Conservation (phyloP, 2,329 filamentous ascomycete species). For the Didymosphaeria variabile region DNA sequence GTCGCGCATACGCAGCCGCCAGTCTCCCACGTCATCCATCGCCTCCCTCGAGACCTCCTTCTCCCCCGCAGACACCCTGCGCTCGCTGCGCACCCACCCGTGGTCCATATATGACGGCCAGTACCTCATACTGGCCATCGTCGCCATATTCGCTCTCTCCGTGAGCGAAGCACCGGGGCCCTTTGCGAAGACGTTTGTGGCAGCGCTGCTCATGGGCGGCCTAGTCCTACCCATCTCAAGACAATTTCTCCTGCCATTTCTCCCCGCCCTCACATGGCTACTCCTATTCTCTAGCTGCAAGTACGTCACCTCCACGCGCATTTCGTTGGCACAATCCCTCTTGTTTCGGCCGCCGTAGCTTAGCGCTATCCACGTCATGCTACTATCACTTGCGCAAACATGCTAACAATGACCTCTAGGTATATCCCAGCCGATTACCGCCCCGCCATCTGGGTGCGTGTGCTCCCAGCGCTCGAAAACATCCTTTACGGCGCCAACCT, state of each 20-base stretch:
- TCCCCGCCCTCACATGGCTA: constrained; percentile 86
- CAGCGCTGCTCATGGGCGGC: constrained; percentile 72
- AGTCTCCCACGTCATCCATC: constrained; percentile 76
- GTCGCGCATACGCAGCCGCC: constrained; percentile 72
- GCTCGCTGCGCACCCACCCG: constrained; percentile 76
- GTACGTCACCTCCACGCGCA: constrained; percentile 64
- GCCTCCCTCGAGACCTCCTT: constrained; percentile 82
- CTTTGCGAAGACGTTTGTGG: constrained; percentile 76
- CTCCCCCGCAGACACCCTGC: constrained; percentile 79
- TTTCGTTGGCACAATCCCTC: constrained; percentile 15
- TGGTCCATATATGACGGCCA: constrained; percentile 88
- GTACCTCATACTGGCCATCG: constrained; percentile 76
- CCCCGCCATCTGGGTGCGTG: constrained; percentile 93
- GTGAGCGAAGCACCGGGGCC: constrained; percentile 83
- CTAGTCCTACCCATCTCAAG: constrained; percentile 83
- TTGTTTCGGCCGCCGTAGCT: constrained; percentile 21
- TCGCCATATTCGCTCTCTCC: constrained; percentile 83
- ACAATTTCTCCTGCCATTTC: constrained; percentile 89
- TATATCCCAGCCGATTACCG: constrained; percentile 90
- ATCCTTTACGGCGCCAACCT: constrained; percentile 95
- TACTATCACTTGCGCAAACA: constrained; percentile 24
- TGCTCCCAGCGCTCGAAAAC: constrained; percentile 93
- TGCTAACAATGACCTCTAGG: constrained; percentile 57
- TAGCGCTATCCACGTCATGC: constrained; percentile 15
- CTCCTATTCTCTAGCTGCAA: constrained; percentile 92